phyloP scores from a whole-genome alignment of 768 basidiomycete species.

The Boletus coccyginus region DNA sequence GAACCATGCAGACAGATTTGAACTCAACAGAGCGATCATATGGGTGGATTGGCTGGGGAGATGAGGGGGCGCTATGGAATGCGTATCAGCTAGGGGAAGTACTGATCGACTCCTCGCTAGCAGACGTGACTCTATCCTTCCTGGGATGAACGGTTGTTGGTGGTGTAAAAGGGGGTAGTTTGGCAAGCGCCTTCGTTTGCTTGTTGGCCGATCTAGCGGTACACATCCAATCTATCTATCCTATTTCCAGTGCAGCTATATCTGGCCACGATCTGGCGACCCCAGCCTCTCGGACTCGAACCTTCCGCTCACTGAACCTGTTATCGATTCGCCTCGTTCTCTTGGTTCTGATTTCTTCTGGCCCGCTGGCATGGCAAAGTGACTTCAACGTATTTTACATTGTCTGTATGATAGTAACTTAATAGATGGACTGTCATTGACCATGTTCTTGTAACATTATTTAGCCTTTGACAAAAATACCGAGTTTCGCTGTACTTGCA shows the following conservation, averaged over 20 bases:
- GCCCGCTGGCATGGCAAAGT: conserved; percentile 12
- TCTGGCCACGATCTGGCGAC: background rate
- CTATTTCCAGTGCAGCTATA: background rate
- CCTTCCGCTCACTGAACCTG: background rate
- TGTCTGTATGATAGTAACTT: conserved; percentile 23
- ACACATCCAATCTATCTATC: conserved; percentile 3
- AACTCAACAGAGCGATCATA: conserved; percentile 32
- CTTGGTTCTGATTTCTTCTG: conserved; percentile 3
- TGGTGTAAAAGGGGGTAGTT: background rate
- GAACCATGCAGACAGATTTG: conserved; percentile 35
- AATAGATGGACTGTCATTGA: conserved; percentile 26
- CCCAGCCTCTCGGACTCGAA: background rate
- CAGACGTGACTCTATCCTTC: conserved; percentile 41
- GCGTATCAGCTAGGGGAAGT: conserved; percentile 39
- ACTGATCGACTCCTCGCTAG: conserved; percentile 49
- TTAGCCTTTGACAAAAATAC: background rate
- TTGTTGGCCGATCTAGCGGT: conserved; percentile 10
- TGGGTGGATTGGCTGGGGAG: conserved; percentile 60
- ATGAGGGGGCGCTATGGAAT: conserved; percentile 20
- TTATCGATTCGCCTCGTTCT: conserved; percentile 12
- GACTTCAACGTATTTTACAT: conserved; percentile 13
- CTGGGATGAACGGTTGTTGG: conserved; percentile 18
- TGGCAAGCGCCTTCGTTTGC: conserved; percentile 2
- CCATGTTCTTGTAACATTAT: conserved; percentile 10
- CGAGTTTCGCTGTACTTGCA: conserved; percentile 7